Conservation (phyloP, 495 filamentous ascomycete genomes). For the Tuber aestivum region DNA sequence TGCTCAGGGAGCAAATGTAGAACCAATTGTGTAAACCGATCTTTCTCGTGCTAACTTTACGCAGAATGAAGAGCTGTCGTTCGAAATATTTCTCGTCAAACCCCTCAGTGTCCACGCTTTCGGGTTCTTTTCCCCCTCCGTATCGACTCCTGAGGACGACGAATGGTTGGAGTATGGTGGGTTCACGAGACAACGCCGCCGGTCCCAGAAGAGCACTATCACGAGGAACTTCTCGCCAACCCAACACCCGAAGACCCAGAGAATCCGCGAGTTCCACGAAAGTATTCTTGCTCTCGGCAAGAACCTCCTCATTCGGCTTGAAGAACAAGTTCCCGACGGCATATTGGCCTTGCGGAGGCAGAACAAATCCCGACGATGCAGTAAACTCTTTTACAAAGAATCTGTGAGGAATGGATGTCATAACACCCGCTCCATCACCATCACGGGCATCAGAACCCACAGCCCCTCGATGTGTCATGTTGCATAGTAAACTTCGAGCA, state of each 20-base stretch:
- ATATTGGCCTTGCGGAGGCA: constrained; percentile 89
- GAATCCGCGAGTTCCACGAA: constrained; percentile 90
- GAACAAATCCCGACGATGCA: constrained; percentile 73
- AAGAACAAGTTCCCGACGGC: constrained; percentile 98
- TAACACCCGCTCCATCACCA: constrained; percentile 96
- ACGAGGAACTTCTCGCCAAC: constrained; percentile 92
- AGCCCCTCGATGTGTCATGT: constrained; percentile 99
- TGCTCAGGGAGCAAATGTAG: constrained; percentile 95
- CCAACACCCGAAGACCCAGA: constrained; percentile 81
- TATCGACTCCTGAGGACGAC: constrained; percentile 84
- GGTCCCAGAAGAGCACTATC: constrained; percentile 92
- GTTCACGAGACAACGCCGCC: constrained; percentile 88
- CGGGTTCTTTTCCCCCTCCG: constrained; percentile 76
- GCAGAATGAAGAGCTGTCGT: constrained; percentile 84
- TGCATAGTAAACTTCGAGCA: constrained; percentile 94
- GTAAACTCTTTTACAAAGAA: constrained; percentile 99
- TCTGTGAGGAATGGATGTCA: constrained; percentile 98
- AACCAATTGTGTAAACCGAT: constrained; percentile 99
- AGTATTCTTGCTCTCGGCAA: constrained; percentile 76
- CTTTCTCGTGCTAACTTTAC: constrained; percentile 89
- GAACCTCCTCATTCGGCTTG: constrained; percentile 83
- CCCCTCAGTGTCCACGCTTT: constrained; percentile 65
- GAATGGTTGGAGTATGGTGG: constrained; percentile 90
- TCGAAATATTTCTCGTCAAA: constrained; percentile 88
- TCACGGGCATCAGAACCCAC: constrained; percentile 97